Conservation (phyloP, 2,329 filamentous ascomycete species). For the Pseudogymnoascus sp. region DNA sequence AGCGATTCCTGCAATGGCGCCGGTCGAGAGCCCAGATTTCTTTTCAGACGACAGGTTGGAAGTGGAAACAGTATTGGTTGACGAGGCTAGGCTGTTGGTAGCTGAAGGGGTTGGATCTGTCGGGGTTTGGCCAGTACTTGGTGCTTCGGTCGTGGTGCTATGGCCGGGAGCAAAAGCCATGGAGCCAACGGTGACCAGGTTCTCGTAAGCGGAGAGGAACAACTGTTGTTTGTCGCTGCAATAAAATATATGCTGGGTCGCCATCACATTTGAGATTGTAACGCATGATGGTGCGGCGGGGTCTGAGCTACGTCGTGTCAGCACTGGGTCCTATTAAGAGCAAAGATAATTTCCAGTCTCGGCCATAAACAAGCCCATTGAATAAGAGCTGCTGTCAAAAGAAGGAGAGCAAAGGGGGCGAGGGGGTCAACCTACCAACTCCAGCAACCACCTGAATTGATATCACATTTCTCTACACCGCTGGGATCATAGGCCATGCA, state of each 20-base stretch:
- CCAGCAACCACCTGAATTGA: neutral
- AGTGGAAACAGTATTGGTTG: neutral
- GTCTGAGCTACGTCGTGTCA: neutral
- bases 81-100: neutral
- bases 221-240: neutral
- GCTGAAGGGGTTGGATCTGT: neutral
- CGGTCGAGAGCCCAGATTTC: neutral
- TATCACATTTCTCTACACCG: neutral
- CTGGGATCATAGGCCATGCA: conserved; percentile 1
- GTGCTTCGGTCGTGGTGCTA: neutral
- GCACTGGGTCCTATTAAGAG: neutral
- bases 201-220: neutral
- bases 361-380: neutral
- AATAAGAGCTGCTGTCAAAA: neutral
- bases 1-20: neutral
- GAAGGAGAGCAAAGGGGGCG: neutral
- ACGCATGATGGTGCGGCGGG: neutral
- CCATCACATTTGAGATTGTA: neutral
- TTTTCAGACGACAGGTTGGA: neutral
- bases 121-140: neutral
- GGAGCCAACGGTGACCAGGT: neutral
- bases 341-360: neutral
- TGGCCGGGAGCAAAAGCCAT: neutral
- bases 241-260: neutral
- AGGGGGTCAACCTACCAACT: neutral